phyloP scores from a whole-genome alignment of 805 yeast species.

The Phaffomyces opuntiae region DNA sequence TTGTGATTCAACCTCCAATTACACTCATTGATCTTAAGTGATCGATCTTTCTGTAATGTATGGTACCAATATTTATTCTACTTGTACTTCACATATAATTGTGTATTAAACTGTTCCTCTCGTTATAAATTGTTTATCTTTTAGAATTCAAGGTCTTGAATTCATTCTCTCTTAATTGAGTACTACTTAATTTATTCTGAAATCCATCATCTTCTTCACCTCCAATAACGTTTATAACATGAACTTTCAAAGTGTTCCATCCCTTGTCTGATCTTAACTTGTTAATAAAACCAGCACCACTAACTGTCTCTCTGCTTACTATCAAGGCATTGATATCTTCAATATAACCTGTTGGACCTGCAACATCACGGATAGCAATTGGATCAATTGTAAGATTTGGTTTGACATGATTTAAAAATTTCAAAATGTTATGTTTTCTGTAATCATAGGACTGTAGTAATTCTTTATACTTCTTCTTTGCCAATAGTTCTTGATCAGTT shows the following conservation, averaged over 20 bases:
- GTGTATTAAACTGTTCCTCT: too few species aligned
- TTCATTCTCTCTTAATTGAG: conserved; percentile 52
- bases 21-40: too few species aligned
- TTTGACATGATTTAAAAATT: conserved; percentile 42
- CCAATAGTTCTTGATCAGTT: conserved; percentile 67
- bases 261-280: conserved; percentile 50
- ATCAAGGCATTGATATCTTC: conserved; percentile 72
- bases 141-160: conserved; percentile 7
- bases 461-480: conserved; percentile 68
- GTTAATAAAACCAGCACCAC: conserved; percentile 74
- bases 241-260: conserved; percentile 42
- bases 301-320: conserved; percentile 69
- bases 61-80: too few species aligned
- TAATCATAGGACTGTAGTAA: conserved; percentile 49
- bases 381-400: conserved; percentile 44
- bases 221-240: conserved; percentile 60
- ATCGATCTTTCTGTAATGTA: too few species aligned
- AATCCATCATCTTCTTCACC: conserved; percentile 49
- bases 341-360: conserved; percentile 87
- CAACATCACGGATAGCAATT: conserved; percentile 69
- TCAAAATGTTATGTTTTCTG: conserved; percentile 40
- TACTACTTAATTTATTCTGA: conserved; percentile 77
- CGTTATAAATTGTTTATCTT: too few species aligned
- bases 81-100: too few species aligned
- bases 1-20: too few species aligned